These are phyloP conservation scores for Bacidia gigantensis DNA, from an alignment of 495 filamentous ascomycete genomes.

Conservation along the genomic window DNA sequence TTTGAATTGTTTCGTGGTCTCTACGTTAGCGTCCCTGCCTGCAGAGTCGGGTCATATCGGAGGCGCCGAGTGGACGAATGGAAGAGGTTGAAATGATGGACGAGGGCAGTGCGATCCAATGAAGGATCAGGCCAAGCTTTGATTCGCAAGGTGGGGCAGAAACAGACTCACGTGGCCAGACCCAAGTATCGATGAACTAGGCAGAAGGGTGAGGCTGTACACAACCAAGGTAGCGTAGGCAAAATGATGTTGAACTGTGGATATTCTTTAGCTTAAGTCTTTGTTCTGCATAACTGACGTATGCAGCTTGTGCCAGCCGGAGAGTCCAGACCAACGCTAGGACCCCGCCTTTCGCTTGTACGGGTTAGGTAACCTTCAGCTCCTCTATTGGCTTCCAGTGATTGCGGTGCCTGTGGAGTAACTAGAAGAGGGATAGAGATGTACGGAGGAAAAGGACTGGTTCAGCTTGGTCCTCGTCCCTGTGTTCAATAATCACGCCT, in stretches of 20 bases:
- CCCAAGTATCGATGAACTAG: neutral
- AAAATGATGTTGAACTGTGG: no score
- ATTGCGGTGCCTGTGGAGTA: neutral
- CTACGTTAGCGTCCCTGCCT: slow-evolving; percentile 1
- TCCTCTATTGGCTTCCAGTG: slow-evolving; percentile 6
- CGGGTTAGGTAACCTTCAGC: slow-evolving; percentile 1
- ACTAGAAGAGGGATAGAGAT: no score
- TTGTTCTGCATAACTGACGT: slow-evolving; percentile 9
- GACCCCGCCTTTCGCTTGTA: slow-evolving; percentile 12
- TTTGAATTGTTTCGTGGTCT: neutral
- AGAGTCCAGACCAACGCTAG: slow-evolving; percentile 1
- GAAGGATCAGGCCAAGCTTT: neutral
- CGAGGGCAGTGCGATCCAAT: neutral
- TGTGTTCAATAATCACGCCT: neutral
- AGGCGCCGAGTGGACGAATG: neutral
- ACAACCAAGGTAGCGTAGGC: no score
- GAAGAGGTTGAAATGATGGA: neutral
- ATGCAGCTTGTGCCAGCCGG: neutral
- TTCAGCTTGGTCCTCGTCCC: neutral
- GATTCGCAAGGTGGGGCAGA: neutral
- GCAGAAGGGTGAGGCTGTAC: neutral
- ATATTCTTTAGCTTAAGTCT: no score
- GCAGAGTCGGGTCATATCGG: neutral
- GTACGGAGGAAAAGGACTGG: neutral
- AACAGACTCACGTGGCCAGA: neutral